phyloP scores from a whole-genome alignment of 176 grass and related monocot genomes.

The Calamus simplicifolius region DNA sequence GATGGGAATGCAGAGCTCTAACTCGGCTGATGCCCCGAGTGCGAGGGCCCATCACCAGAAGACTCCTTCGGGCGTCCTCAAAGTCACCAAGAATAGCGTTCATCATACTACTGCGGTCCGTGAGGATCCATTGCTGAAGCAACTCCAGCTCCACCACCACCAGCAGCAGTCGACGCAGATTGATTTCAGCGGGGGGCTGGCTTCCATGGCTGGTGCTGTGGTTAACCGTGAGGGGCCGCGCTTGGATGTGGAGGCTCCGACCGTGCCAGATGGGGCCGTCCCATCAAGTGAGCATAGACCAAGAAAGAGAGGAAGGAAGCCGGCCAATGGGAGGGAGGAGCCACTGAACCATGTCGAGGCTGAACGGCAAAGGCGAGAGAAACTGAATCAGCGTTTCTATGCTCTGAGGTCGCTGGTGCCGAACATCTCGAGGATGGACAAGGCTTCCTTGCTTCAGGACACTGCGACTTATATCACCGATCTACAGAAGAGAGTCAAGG shows the following conservation, averaged over 20 bases:
- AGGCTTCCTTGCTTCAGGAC: conserved; percentile 81
- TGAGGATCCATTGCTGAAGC: conserved; percentile 19
- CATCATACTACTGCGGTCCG: conserved; percentile 30
- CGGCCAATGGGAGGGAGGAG: conserved; percentile 92
- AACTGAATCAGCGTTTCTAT: conserved; percentile 93
- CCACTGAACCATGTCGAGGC: conserved; percentile 96
- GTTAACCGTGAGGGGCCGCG: conserved; percentile 56
- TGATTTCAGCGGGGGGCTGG: conserved; percentile 21
- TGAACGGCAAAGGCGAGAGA: conserved; percentile 94
- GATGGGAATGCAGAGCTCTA: conserved; percentile 67
- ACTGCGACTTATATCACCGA: conserved; percentile 89
- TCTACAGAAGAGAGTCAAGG: conserved; percentile 86
- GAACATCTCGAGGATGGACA: conserved; percentile 99
- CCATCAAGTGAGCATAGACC: conserved; percentile 54
- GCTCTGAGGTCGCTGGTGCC: conserved; percentile 82
- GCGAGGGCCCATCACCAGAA: conserved; percentile 61
- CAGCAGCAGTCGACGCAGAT: conserved; percentile 67
- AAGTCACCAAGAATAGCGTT: conserved; percentile 40
- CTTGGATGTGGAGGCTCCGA: conserved; percentile 43
- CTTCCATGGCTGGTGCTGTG: conserved; percentile 16
- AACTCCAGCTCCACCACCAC: conserved; percentile 48
- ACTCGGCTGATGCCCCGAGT: conserved; percentile 56
- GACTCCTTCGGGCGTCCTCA: conserved; percentile 53
- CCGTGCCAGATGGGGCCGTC: conserved; percentile 42
- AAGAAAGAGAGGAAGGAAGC: conserved; percentile 92